Evolutionary conservation across 1,284 basidiomycete genomes (phyloP).

Genomic region (Ceratobasidium sp.): DNA sequence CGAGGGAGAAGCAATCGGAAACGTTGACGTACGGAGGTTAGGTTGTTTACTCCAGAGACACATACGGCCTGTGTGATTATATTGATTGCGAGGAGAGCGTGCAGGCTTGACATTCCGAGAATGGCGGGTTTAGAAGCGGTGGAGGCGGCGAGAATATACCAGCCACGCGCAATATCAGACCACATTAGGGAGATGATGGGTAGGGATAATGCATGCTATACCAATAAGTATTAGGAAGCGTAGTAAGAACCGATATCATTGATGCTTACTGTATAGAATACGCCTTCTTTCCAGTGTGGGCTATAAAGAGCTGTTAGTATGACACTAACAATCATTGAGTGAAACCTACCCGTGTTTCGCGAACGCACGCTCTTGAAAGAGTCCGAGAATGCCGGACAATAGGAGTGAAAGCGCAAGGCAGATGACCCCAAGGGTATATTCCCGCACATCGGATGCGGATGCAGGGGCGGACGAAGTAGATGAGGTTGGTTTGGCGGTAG

Average conservation of each 20-base stretch:
- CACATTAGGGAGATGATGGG: slow-evolving; percentile 44
- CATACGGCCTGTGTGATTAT: slow-evolving; percentile 86
- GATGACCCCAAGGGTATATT: slow-evolving; percentile 75
- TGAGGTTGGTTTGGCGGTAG: slow-evolving; percentile 68
- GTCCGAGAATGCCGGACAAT: slow-evolving; percentile 77
- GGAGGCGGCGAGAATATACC: slow-evolving; percentile 77
- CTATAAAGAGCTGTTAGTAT: background rate
- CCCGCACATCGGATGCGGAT: slow-evolving; percentile 51
- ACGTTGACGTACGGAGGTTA: slow-evolving; percentile 77
- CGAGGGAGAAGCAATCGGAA: background rate
- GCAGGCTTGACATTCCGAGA: slow-evolving; percentile 52
- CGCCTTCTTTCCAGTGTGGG: slow-evolving; percentile 84
- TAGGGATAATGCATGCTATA: slow-evolving; percentile 44
- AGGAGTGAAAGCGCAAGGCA: slow-evolving; percentile 79
- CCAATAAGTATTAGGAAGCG: background rate
- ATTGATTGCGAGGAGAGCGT: slow-evolving; percentile 71
- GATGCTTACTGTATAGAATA: slow-evolving; percentile 79
- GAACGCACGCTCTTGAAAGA: slow-evolving; percentile 86
- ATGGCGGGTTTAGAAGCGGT: slow-evolving; percentile 65
- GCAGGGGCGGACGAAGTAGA: slow-evolving; percentile 49
- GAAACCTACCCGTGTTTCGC: slow-evolving; percentile 61
- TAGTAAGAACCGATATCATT: no score
- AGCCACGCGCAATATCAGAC: slow-evolving; percentile 71
- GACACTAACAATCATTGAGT: background rate
- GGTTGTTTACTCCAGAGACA: slow-evolving; percentile 84